Evolutionary conservation across 805 yeast species (phyloP), one percentile per base, ranked within the genome.

Genomic region (Vanderwaltozyma yarrowii): DNA sequence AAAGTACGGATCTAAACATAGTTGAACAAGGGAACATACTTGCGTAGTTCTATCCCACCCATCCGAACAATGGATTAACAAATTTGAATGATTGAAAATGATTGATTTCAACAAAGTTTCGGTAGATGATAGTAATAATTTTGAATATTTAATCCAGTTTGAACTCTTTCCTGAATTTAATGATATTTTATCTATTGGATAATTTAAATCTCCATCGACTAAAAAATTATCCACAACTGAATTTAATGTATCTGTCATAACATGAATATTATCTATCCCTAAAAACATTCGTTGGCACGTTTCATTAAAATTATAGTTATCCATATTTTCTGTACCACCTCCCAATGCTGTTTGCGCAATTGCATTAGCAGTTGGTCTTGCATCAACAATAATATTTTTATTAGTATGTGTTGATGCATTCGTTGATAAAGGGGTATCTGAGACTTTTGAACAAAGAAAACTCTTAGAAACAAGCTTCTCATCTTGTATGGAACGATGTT

Each of bases 11-110:
- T 92, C 97, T 8, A 88, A 65, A 52, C 95, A 84, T 5, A 92
- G 61, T 60, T 89, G 89, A 18, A 88, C 74, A 43, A 92, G 63
- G 2, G 95, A 80, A 5, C 87, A 71, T 1, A 88, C 74, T 55
- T 92, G 97, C 0, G 96, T 76, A 0, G 98, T 92, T 41, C 98
- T 67, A 56, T 92, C 98, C 98, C 98, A 92, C 1, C 98, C 98
- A 64, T 92, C 98, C 1, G 96, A 86, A 57, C 98, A 92, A 63
- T 92, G 98, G 6, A 92, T 72, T 9, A 92, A 56, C 4, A 89
- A 70, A 56, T 89, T 94, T 15, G 92, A 81, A 44, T 78, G 76
- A 58, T 86, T 85, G 49, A 80, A 74, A 38, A 84, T 83, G 17
- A 92, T 71, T n/a, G 89, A 81, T 52, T 85, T 80, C 19, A 81